A percentile compares a stretch with the other conserved stretches of the same genome.
These are phyloP conservation scores for Arthrocladium fulminans DNA, from an alignment of 2,329 filamentous ascomycete genomes.

Conservation along the genomic window DNA sequence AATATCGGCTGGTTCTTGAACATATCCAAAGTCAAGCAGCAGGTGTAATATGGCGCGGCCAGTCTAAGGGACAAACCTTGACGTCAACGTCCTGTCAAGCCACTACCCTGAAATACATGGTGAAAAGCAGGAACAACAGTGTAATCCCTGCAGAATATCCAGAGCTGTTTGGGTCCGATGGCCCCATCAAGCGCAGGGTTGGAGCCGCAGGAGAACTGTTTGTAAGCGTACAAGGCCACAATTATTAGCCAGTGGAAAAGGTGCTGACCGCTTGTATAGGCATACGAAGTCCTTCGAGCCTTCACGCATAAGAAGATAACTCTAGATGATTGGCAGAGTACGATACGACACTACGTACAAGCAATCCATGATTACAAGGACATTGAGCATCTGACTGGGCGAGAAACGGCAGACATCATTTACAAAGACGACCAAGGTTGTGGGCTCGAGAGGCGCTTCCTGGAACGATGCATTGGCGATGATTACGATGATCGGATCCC, in stretches of 20 bases:
- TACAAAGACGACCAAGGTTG: constrained; percentile 9
- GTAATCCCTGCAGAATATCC: constrained; percentile 3
- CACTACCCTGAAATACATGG: constrained; percentile 2
- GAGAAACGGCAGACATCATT: constrained; percentile 14
- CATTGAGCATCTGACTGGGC: constrained; percentile 4
- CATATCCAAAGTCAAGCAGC: constrained; percentile 12
- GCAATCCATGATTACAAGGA: constrained; percentile 8
- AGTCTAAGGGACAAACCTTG: background rate
- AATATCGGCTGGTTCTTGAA: constrained; percentile 13
- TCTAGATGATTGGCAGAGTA: constrained; percentile 14
- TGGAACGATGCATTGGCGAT: constrained; percentile 4
- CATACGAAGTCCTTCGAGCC: constrained; percentile 9
- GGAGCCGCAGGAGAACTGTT: constrained; percentile 16
- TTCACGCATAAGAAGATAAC: constrained; percentile 4
- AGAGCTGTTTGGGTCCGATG: constrained; percentile 10
- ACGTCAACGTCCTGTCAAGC: constrained; percentile 6
- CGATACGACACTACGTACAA: constrained; percentile 12
- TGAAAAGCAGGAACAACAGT: background rate
- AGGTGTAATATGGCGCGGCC: background rate
- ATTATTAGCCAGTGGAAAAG: background rate
- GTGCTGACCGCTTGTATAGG: constrained; percentile 6
- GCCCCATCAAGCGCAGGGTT: constrained; percentile 11
- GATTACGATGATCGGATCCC: constrained; percentile 10
- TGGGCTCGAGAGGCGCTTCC: constrained; percentile 4
- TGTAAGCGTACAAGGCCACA: constrained; percentile 9